Evolutionary conservation across 139 green algal genomes (phyloP).

Genomic region (Chlamydomonas sp.): DNA sequence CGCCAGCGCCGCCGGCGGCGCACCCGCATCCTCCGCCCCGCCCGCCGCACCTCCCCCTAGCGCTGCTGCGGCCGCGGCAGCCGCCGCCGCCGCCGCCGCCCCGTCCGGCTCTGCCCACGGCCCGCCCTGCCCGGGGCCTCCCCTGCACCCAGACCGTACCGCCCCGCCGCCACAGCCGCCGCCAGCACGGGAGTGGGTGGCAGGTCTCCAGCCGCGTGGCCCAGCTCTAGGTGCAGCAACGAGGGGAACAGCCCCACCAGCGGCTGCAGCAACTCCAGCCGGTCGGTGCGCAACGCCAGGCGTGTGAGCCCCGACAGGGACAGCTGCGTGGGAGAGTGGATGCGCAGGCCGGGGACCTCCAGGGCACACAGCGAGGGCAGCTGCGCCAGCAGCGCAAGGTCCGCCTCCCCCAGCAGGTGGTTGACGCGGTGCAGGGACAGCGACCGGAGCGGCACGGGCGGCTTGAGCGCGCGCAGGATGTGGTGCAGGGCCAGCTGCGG

Average conservation of each 20-base stretch:
- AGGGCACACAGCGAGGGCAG: conserved; percentile 1
- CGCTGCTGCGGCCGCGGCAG: background rate
- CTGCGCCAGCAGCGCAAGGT: conserved; percentile 23
- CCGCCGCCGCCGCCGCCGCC: background rate
- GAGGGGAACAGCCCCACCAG: conserved; percentile 15
- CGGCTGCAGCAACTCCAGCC: conserved; percentile 31
- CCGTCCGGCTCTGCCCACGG: too few species aligned
- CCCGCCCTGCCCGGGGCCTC: too few species aligned
- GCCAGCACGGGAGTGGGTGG: background rate
- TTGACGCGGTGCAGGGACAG: conserved; percentile 3
- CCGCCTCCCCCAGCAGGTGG: conserved; percentile 16
- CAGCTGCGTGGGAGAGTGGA: background rate
- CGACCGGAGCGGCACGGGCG: conserved; percentile 7
- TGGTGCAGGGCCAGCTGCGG: background rate
- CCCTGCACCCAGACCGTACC: background rate
- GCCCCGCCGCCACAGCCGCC: conserved; percentile 11
- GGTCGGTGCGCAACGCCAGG: conserved; percentile 25
- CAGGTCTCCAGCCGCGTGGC: background rate
- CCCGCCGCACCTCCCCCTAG: background rate
- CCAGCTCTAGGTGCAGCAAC: conserved; percentile 27
- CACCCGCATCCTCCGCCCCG: background rate
- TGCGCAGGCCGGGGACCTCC: conserved; percentile 12
- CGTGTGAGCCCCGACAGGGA: background rate
- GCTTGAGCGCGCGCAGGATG: conserved; percentile 25
- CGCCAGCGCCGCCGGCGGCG: background rate